Evolutionary conservation across 345 rosid genomes (phyloP).

Genomic region (Moringa oleifera): DNA sequence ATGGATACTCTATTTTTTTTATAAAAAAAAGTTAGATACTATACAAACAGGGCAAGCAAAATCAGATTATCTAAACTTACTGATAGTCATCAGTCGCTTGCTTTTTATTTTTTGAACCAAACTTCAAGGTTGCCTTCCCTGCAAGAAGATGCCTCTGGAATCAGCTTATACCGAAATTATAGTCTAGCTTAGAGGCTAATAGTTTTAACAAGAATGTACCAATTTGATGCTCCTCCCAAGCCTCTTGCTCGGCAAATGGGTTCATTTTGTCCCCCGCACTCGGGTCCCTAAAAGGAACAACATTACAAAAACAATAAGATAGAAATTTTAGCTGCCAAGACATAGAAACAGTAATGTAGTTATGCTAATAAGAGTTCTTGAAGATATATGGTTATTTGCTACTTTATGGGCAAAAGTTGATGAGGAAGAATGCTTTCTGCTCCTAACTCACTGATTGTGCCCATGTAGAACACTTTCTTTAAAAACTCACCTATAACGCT

Average conservation of each 20-base stretch:
- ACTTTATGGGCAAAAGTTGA: not conserved
- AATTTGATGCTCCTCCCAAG: conserved; percentile 99
- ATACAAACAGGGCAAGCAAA: not conserved
- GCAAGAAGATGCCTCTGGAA: conserved; percentile 23
- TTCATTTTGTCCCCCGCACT: conserved; percentile 82
- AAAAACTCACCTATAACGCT: conserved; percentile 69
- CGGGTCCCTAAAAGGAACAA: conserved; percentile 41
- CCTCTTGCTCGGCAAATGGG: conserved; percentile 98
- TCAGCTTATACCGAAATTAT: conserved; percentile 11
- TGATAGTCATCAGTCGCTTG: conserved; percentile 62
- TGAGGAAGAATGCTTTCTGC: not conserved
- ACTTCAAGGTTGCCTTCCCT: conserved; percentile 80
- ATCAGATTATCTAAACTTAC: conserved; percentile 35
- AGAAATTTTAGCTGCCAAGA: conserved; percentile 5
- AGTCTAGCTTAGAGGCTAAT: conserved; percentile 4
- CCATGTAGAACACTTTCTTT: not conserved
- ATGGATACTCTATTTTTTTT: too few species aligned
- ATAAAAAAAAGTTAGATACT: not conserved
- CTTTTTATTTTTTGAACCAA: conserved; percentile 79
- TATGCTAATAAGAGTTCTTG: not conserved
- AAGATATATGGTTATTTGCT: not conserved
- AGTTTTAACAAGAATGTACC: conserved; percentile 33
- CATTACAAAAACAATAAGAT: conserved; percentile 1
- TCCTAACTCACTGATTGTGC: not conserved
- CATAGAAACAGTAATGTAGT: conserved; percentile 2